A percentile compares a stretch with the other conserved stretches of the same genome.
Evolutionary conservation across 331 rosid species (phyloP).

Genomic region (Cydonia oblonga): DNA sequence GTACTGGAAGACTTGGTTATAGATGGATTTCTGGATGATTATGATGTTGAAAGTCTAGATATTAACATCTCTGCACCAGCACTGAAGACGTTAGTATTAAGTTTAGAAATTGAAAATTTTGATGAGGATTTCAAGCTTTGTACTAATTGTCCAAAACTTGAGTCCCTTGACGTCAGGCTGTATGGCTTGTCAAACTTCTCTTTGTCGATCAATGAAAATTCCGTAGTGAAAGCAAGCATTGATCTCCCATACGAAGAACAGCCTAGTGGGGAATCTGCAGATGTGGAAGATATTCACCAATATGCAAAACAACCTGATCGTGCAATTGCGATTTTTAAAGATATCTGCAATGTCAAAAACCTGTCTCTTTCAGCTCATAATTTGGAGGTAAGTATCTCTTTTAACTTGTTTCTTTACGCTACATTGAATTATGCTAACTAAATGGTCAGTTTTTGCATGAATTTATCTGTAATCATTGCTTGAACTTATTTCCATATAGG

Average conservation of each 20-base stretch:
- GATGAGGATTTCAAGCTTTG: not conserved
- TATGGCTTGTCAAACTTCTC: not conserved
- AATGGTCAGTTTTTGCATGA: not conserved
- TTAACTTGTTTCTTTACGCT: no score
- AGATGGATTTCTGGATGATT: not conserved
- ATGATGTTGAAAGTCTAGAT: not conserved
- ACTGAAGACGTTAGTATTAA: not conserved
- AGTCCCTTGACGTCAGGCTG: not conserved
- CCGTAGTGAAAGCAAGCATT: not conserved
- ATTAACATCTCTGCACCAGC: not conserved
- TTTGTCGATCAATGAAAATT: not conserved
- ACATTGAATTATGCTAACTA: no score
- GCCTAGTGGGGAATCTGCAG: not conserved
- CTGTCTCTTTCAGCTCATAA: not conserved
- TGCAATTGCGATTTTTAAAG: not conserved
- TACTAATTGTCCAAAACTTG: not conserved
- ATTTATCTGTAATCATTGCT: not conserved
- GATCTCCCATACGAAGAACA: not conserved
- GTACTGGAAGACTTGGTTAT: not conserved
- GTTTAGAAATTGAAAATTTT: no score
- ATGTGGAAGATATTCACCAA: not conserved
- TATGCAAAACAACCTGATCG: not conserved
- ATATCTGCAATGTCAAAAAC: not conserved
- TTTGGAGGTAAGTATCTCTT: not conserved
- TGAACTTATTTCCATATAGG: not conserved